Base-by-base conservation (phyloP, 2,329 filamentous ascomycete species). In the Davidsoniella australis region DNA sequence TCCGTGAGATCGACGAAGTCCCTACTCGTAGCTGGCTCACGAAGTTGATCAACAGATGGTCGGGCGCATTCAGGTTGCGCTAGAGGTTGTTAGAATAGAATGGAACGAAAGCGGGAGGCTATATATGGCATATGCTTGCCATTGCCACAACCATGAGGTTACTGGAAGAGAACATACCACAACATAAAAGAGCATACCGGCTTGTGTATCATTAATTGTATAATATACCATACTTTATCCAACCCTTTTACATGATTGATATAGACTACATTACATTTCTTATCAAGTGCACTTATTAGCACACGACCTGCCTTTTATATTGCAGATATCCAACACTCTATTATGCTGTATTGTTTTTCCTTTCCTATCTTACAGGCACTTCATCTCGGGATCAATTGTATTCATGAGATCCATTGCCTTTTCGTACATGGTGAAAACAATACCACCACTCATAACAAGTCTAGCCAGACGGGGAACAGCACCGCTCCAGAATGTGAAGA, bases 361-460 rank as follows among this genome's bases (percentile, higher is more conserved):
- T 7, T 33, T 23, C 20, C 4, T 5, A 23, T 23, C 4, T 33
- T 68, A 93, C 55, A 96, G 76, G 61, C 93, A 95, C 62, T 73
- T 82, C 60, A 79, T 78, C 58, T 93, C 75, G 0, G 91, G 91
- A 62, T 98, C 91, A 47, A 88, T 52, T 59, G 63, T 71, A 58
- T 85, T 76, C 69, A 98, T 78, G 51, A 87, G 58, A 48, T 95
- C 89, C 70, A 96, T 96, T 52, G 82, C 84, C 74, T 95, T 95
- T 69, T 96, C 89, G 63, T 95, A 91, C 80, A 96, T 93, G 18
- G 91, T 93, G 61, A 98, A 98, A 39, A 98, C 91, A 60, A 98
- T 94, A 16, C 91, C 91, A 50, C 91, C 91, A 60, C 87, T 95
- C 64, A 96, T 65, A 40, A 95, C 83, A 57, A 98, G 63, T 51